A percentile compares a stretch with the other conserved stretches of the same genome.
Conservation (phyloP, 139 green algal species). For the Chlorella sorokiniana region DNA sequence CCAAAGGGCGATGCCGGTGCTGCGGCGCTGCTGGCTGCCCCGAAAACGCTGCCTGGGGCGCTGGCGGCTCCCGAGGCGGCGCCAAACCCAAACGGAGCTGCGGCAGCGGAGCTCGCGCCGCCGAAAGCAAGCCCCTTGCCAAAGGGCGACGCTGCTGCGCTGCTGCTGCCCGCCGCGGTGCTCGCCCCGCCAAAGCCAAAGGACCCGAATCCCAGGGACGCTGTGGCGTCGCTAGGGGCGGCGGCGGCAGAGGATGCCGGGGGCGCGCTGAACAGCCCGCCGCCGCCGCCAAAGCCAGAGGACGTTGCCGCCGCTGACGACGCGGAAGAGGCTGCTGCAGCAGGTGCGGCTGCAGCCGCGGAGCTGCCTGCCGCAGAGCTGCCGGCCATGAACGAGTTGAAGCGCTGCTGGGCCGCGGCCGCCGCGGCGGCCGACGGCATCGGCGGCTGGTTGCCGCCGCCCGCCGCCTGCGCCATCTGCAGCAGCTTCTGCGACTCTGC, state of each 20-base stretch:
- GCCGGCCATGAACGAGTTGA: not conserved
- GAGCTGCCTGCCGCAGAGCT: not conserved
- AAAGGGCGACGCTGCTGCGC: no score
- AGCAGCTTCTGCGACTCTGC: no score
- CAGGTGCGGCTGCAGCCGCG: not conserved
- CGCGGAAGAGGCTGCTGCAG: not conserved
- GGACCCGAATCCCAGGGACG: no score
- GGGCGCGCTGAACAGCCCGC: no score
- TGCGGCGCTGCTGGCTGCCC: not conserved
- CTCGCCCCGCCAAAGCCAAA: no score
- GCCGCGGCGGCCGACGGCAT: constrained; percentile 27
- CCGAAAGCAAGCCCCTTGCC: constrained; percentile 20
- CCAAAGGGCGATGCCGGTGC: constrained; percentile 17
- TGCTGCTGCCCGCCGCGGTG: no score
- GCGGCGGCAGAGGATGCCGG: no score
- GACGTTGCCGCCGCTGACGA: not conserved
- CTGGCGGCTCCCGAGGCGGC: not conserved
- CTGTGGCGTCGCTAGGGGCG: no score
- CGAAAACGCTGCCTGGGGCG: constrained; percentile 4
- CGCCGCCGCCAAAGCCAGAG: constrained; percentile 4
- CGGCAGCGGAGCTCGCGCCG: not conserved
- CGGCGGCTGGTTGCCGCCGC: not conserved
- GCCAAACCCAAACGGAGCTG: not conserved
- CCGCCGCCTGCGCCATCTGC: no score
- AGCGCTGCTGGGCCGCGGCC: constrained; percentile 29